Conservation (phyloP, 768 basidiomycete species). For the Tulasnella calospora region DNA sequence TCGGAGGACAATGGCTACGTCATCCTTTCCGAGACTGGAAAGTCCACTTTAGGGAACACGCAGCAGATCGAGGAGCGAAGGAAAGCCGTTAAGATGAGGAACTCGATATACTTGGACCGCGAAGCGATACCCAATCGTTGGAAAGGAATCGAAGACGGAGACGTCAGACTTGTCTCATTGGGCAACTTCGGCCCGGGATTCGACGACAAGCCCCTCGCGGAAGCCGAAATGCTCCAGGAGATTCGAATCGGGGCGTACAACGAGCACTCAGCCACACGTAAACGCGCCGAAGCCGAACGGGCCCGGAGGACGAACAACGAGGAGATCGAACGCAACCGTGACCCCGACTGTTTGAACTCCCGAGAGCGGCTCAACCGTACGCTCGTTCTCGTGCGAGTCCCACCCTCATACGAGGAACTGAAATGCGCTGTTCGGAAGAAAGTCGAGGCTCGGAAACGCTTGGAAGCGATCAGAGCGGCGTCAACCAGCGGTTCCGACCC, state of each 20-base stretch:
- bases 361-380: constrained; percentile 10
- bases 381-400: constrained; percentile 16
- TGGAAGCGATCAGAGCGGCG: constrained; percentile 11
- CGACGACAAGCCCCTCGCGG: not conserved
- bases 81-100: not conserved
- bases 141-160: not conserved
- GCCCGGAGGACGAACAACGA: not conserved
- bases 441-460: not conserved
- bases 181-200: not conserved
- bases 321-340: constrained; percentile 5
- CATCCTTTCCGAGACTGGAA: not conserved
- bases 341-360: not conserved
- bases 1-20: not conserved
- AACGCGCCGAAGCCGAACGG: not conserved
- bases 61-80: not conserved
- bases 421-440: not conserved
- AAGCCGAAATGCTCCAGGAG: not conserved
- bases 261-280: not conserved
- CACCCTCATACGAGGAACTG: constrained; percentile 1
- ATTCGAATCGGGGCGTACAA: not conserved
- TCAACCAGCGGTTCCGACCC: not conserved
- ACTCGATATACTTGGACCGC: not conserved
- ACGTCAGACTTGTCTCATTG: no score
- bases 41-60: not conserved
- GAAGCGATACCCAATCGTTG: not conserved